Base-by-base conservation (phyloP, 2,329 filamentous ascomycete species). In the Neoarthrinium moseri region DNA sequence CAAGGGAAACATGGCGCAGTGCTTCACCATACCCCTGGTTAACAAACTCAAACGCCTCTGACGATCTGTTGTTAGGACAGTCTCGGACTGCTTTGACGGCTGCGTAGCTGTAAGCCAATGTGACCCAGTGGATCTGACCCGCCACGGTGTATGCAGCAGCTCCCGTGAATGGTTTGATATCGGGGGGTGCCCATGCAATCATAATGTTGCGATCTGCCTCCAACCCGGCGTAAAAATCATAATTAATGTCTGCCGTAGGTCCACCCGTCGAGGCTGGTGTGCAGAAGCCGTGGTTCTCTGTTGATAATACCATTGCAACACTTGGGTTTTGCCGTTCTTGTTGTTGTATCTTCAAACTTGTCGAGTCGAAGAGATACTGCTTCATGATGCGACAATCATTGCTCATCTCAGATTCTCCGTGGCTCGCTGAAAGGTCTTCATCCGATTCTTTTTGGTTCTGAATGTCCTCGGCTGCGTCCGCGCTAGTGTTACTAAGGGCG, bases 121-220 rank as follows among this genome's bases (percentile, higher is more conserved):
- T 17, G 20, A 37, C 18, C 30, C 41, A 44, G 21, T 44, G 33
- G 15, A 44, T 44, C n/a, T 44, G 41, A 5, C 41, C 41, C 6
- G 41, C 41, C 11, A 44, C 30, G 10, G 30, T 24, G 20, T 44
- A 44, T 21, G 41, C 41, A 6, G 8, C 26, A 12, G 41, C 3
- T 6, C 41, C 41, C 8, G 36, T 22, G 15, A 17, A 44, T 5
- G 41, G 41, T 6, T 18, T 18, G 4, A 44, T 44, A 6, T 44
- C 41, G 3, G 13, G 20, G 5, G 41, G 41, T 1, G 41, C 30
- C 11, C 22, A n/a, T 4, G 32, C 21, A 8, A 43, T 32, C 1
- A 3, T 36, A 1, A 44, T 20, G 17, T 35, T 6, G 10, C 17
- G 17, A 30, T 35, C 30, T 8, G 7, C n/a, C n/a, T n/a, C n/a